phyloP scores from a whole-genome alignment of 768 basidiomycete species.

The Suillus occidentalis region DNA sequence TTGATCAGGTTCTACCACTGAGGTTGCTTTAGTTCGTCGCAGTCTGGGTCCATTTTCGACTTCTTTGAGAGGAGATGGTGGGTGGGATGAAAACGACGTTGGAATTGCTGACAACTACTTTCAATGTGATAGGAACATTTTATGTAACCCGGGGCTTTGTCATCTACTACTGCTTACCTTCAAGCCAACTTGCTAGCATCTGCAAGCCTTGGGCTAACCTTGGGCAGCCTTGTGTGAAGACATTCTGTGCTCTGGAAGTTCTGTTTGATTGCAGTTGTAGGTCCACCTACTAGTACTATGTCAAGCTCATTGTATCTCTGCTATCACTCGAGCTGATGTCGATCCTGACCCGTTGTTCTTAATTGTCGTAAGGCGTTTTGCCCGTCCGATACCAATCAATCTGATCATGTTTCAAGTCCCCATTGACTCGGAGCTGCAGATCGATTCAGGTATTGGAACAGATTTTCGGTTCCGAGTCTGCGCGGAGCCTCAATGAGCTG shows the following conservation, averaged over 20 bases:
- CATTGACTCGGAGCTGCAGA: background rate
- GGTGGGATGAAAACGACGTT: conserved; percentile 30
- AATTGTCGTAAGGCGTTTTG: background rate
- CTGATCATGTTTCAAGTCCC: background rate
- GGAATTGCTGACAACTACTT: conserved; percentile 36
- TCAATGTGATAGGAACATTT: conserved; percentile 23
- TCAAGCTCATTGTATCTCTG: background rate
- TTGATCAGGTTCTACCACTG: background rate
- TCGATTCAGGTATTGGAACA: background rate
- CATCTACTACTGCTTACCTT: conserved; percentile 22
- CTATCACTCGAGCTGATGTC: background rate
- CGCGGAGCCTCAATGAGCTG: background rate
- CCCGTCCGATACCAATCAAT: background rate
- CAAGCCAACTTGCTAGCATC: background rate
- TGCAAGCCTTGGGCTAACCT: background rate
- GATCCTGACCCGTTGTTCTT: background rate
- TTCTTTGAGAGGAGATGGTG: conserved; percentile 26
- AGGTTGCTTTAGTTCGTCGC: background rate
- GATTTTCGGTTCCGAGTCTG: background rate
- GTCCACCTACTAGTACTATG: background rate
- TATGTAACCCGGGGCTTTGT: conserved; percentile 38
- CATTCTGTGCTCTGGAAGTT: background rate
- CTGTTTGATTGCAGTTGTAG: background rate
- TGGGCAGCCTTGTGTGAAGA: background rate
- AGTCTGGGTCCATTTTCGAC: background rate